Evolutionary conservation across 345 rosid species (phyloP).

Genomic region (Microcos paniculata): DNA sequence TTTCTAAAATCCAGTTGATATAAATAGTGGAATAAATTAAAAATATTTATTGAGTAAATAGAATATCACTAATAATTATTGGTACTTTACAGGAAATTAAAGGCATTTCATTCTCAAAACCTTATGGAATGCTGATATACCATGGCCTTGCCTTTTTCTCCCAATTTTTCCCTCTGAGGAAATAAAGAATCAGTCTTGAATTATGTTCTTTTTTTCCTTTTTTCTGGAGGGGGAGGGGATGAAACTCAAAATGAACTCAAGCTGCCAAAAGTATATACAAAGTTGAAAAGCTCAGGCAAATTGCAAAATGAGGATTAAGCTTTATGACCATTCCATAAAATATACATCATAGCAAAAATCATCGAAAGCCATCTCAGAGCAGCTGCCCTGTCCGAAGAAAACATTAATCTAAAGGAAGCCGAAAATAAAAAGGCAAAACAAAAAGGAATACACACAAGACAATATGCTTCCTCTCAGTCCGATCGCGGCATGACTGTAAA

Average conservation of each 20-base stretch:
- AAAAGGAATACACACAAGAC: not conserved
- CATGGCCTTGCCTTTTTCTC: too few relatives aligned
- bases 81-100: too few relatives aligned
- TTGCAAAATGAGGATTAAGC: not conserved
- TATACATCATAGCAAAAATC: not conserved
- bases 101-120: too few relatives aligned
- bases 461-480: not conserved
- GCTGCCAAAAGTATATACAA: not conserved
- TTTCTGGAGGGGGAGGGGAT: not conserved
- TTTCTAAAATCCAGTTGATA: too few relatives aligned
- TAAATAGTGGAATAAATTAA: too few relatives aligned
- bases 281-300: conserved; percentile 2
- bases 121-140: too few relatives aligned
- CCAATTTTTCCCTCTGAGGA: too few relatives aligned
- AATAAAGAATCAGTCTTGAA: too few relatives aligned
- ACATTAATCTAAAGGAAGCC: not conserved
- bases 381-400: not conserved
- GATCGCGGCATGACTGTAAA: not conserved
- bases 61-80: too few relatives aligned
- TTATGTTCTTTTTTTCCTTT: too few relatives aligned
- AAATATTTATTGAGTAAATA: too few relatives aligned
- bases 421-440: not conserved
- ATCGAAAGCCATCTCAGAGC: not conserved
- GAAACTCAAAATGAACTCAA: not conserved
- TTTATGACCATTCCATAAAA: not conserved